Conservation (phyloP, 768 basidiomycete species). For the Trametopsis cervina region DNA sequence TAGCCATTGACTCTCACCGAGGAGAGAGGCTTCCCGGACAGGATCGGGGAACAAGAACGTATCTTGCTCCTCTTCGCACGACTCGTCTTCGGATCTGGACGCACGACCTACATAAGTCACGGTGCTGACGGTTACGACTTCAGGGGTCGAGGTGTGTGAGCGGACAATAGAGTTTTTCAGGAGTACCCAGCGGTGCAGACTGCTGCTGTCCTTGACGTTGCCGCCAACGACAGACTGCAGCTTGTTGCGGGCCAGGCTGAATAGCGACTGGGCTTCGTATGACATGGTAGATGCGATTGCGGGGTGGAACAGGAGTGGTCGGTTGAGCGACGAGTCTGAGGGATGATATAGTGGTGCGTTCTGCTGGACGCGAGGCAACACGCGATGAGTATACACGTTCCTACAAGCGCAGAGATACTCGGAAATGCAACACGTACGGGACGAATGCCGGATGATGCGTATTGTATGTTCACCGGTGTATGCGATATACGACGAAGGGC, state of each 20-base stretch:
- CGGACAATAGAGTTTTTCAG: conserved; percentile 66
- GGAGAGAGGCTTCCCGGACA: conserved; percentile 30
- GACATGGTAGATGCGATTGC: conserved; percentile 38
- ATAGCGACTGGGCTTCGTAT: conserved; percentile 42
- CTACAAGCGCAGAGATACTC: neutral
- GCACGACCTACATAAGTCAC: conserved; percentile 8
- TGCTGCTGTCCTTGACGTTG: conserved; percentile 54
- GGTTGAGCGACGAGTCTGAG: conserved; percentile 23
- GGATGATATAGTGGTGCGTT: conserved; percentile 14
- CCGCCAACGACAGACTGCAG: conserved; percentile 54
- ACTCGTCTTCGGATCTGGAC: conserved; percentile 35
- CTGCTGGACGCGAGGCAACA: conserved; percentile 13
- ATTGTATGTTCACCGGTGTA: conserved; percentile 48
- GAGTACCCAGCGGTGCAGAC: conserved; percentile 82
- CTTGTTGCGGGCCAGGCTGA: conserved; percentile 65
- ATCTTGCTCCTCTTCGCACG: conserved; percentile 49
- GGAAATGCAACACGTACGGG: conserved; percentile 9
- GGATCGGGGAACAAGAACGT: conserved; percentile 81
- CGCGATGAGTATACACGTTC: conserved; percentile 4
- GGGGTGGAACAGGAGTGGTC: conserved; percentile 33
- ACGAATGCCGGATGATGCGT: conserved; percentile 6
- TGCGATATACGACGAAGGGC: conserved; percentile 82
- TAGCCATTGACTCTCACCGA: conserved; percentile 70
- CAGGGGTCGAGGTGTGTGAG: conserved; percentile 12
- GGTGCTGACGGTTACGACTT: neutral